Percentiles rank a stretch among this genome's conserved stretches.
Evolutionary conservation across 2,329 filamentous ascomycete species (phyloP).

Genomic region (Colletotrichum eremochloae): DNA sequence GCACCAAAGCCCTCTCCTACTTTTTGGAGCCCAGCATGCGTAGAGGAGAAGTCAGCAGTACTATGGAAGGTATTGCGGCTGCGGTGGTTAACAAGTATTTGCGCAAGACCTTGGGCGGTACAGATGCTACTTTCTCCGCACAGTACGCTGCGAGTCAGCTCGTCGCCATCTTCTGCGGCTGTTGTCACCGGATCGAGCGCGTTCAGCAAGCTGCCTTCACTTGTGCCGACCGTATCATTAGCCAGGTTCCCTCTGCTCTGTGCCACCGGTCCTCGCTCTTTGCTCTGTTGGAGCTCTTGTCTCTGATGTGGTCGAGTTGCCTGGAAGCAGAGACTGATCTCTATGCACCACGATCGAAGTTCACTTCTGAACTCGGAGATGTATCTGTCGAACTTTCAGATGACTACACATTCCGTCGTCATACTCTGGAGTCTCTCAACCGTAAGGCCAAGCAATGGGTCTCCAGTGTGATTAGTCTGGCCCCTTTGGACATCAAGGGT

Average conservation of each 20-base stretch:
- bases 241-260: constrained; percentile 86
- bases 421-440: constrained; percentile 83
- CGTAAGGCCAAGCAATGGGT: constrained; percentile 86
- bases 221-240: constrained; percentile 89
- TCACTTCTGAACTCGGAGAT: constrained; percentile 81
- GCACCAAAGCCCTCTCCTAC: constrained; percentile 89
- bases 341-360: constrained; percentile 87
- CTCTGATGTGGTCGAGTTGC: constrained; percentile 95
- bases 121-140: constrained; percentile 85
- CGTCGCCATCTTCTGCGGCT: constrained; percentile 85
- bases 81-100: constrained; percentile 85
- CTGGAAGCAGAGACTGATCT: constrained; percentile 94
- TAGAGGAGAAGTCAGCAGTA: constrained; percentile 71
- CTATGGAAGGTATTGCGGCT: constrained; percentile 74
- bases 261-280: constrained; percentile 93
- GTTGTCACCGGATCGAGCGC: constrained; percentile 92
- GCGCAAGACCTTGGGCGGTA: constrained; percentile 77
- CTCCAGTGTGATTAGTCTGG: constrained; percentile 81
- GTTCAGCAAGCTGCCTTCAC: constrained; percentile 89
- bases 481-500: constrained; percentile 94
- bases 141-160: constrained; percentile 92
- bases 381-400: constrained; percentile 94
- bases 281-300: constrained; percentile 89
- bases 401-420: constrained; percentile 85
- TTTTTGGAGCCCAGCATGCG: constrained; percentile 93